phyloP scores from a whole-genome alignment of 345 rosid species.

The Luvunga scandens region DNA sequence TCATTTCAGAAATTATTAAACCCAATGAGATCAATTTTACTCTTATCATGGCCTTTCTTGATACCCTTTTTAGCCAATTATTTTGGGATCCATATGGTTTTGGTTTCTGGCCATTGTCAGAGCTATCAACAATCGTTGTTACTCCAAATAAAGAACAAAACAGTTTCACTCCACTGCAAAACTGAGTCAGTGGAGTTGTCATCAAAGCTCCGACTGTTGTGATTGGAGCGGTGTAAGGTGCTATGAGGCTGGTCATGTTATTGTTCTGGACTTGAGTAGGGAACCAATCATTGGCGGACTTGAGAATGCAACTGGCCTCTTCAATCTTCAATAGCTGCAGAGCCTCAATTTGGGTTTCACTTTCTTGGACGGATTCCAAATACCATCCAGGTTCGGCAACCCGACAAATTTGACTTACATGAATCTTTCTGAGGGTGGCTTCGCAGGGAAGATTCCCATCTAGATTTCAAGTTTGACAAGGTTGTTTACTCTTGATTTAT shows the following conservation, averaged over 20 bases:
- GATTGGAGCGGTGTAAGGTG: slow-evolving; percentile 22
- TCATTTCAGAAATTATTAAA: too few species aligned
- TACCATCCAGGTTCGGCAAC: slow-evolving; percentile 1
- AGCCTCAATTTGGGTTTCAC: slow-evolving; percentile 19
- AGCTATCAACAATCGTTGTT: not conserved
- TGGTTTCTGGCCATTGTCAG: not conserved
- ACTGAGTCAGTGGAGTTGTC: not conserved
- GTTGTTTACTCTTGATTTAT: slow-evolving; percentile 36
- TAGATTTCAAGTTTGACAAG: slow-evolving; percentile 22
- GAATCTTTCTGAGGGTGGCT: slow-evolving; percentile 30
- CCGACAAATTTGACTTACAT: not conserved
- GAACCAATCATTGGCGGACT: slow-evolving; percentile 20
- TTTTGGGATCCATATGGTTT: not conserved
- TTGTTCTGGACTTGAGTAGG: too few species aligned
- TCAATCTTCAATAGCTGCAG: slow-evolving; percentile 14
- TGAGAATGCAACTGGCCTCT: slow-evolving; percentile 20
- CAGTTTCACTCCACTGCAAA: too few species aligned
- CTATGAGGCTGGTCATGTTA: slow-evolving; percentile 8
- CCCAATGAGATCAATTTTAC: too few species aligned
- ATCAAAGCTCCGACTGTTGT: not conserved
- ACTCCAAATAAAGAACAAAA: not conserved
- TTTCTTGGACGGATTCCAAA: not conserved
- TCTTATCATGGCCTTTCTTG: too few species aligned
- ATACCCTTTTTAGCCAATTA: not conserved
- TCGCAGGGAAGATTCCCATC: slow-evolving; percentile 34